These are phyloP conservation scores for Lachnellula cervina DNA, from an alignment of 2,329 filamentous ascomycete species.

Conservation along the genomic window DNA sequence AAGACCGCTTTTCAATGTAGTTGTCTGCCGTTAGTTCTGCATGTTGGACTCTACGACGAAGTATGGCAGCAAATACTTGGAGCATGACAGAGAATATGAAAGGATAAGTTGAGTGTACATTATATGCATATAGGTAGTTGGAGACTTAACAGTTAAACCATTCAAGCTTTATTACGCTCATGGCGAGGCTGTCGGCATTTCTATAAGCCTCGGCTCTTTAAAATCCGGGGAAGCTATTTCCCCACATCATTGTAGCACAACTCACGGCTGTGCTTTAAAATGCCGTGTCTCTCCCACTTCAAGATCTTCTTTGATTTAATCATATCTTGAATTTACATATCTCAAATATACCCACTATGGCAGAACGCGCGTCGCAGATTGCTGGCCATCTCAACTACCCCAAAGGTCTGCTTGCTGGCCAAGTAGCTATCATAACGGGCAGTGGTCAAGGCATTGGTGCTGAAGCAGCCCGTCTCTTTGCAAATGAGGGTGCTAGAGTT, in stretches of 20 bases:
- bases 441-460: conserved; percentile 85
- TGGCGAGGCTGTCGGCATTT: too few relatives aligned
- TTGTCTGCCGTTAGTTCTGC: not conserved
- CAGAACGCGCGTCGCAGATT: conserved; percentile 62
- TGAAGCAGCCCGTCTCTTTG: conserved; percentile 75
- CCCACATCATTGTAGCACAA: not conserved
- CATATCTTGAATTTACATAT: not conserved
- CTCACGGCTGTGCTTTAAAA: not conserved
- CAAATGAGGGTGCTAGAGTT: conserved; percentile 82
- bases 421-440: conserved; percentile 84
- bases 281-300: not conserved
- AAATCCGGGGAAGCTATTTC: too few relatives aligned
- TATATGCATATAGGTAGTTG: too few relatives aligned
- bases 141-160: too few relatives aligned
- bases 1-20: not conserved
- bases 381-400: conserved; percentile 78
- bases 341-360: conserved; percentile 20
- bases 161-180: too few relatives aligned
- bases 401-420: conserved; percentile 69
- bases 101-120: too few relatives aligned
- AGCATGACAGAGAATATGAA: too few relatives aligned
- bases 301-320: not conserved
- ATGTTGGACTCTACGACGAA: too few relatives aligned
- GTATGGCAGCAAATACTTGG: too few relatives aligned
- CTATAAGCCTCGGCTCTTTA: too few relatives aligned